Base-by-base conservation (phyloP, 192 early-diverging fungal species). In the Neocallimastix lanati region DNA sequence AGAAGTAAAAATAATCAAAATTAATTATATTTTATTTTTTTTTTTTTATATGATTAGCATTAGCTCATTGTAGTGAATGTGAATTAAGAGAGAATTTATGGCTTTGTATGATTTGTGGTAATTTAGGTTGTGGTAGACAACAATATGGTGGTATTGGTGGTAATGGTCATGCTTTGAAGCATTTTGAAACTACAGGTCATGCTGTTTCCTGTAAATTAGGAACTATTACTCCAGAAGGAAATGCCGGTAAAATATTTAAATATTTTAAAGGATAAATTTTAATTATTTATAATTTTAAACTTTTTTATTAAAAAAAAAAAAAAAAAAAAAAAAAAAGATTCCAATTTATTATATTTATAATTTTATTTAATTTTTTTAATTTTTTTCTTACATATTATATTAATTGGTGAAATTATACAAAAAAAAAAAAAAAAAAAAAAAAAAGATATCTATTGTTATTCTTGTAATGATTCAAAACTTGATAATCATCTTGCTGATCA, bases 191-290 rank as follows among this genome's bases (percentile, higher is more conserved):
- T 28, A 94, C 94, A 0, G 88, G 89, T 0, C 97, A 99, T 83
- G 87, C 88, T 13, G 92, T 98, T 3, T 88, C 93, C n/a, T 91
- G 93, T 67, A 99, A 99, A 82, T 88, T 98, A 16, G 97, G 97
- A 13, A 96, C 97, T 6, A 98, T 99, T 77, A 97, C 96, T 13
- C 95, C 96, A 67, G 96, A 99, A 83, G 97, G 97, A 79, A 93
- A 92, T 4, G 97, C 95, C 38, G 78, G 78, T 79, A 76, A 58
- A n/a, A n/a, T n/a, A n/a, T n/a, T n/a, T n/a, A n/a, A n/a, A n/a
- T n/a, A n/a, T n/a, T n/a, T n/a, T n/a, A n/a, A n/a, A n/a, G n/a
- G n/a, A n/a, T n/a, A n/a, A n/a, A n/a, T n/a, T n/a, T n/a, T n/a
- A n/a, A n/a, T n/a, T n/a, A n/a, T n/a, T n/a, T n/a, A n/a, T n/a